These are phyloP conservation scores for Cydonia oblonga DNA, from an alignment of 331 rosid genomes.

Conservation along the genomic window DNA sequence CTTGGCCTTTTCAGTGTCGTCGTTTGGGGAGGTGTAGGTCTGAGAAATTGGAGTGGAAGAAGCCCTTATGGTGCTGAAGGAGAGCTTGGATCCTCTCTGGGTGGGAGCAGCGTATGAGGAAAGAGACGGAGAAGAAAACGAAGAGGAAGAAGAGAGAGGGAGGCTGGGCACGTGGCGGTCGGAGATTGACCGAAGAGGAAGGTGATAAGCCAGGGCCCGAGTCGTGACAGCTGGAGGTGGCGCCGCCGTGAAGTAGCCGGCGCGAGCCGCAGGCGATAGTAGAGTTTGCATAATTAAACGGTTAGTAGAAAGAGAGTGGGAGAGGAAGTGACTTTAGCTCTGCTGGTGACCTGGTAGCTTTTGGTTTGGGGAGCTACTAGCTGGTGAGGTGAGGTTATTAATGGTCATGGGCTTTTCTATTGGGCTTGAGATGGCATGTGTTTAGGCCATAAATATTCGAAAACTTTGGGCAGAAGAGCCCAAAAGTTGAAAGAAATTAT, in stretches of 20 bases:
- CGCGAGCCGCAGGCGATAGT: slow-evolving; percentile 40
- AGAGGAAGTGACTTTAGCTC: neutral
- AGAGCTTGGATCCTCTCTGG: slow-evolving; percentile 23
- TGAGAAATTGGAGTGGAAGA: slow-evolving; percentile 45
- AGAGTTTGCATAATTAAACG: slow-evolving; percentile 51
- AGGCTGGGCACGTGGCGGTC: slow-evolving; percentile 11
- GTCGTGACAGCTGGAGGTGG: slow-evolving; percentile 8
- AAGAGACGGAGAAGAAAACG: slow-evolving; percentile 10
- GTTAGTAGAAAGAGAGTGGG: neutral
- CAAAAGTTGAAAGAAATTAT: no score
- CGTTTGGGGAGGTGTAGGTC: slow-evolving; percentile 27
- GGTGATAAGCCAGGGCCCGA: slow-evolving; percentile 3
- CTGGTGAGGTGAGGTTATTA: no score
- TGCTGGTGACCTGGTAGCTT: no score
- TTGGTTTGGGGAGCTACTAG: no score
- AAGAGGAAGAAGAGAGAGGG: slow-evolving; percentile 19
- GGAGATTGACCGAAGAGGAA: slow-evolving; percentile 14
- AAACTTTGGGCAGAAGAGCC: no score
- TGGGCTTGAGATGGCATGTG: no score
- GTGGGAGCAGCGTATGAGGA: slow-evolving; percentile 11
- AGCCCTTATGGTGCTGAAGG: slow-evolving; percentile 15
- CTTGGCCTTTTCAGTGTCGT: slow-evolving; percentile 62
- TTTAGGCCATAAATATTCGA: no score
- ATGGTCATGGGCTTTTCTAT: no score
- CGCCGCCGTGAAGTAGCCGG: slow-evolving; percentile 32